Evolutionary conservation across 805 yeast genomes (phyloP).

Genomic region (Komagataella ulmi): DNA sequence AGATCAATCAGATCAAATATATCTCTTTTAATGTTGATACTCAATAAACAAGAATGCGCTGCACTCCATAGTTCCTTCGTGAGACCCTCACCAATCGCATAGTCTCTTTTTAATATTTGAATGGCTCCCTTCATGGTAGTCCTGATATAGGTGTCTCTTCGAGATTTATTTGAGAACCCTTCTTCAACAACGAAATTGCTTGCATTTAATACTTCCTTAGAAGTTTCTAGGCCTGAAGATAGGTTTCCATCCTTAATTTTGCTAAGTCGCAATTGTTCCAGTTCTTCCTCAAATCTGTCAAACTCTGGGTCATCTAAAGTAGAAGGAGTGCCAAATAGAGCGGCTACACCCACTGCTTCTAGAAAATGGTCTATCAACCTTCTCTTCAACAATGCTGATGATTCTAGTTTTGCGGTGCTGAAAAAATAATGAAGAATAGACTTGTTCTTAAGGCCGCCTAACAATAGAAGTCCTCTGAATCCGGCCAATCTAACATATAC

Average conservation of each 20-base stretch:
- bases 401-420: conserved; percentile 39
- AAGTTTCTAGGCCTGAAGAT: not conserved
- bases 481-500: conserved; percentile 52
- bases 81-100: conserved; percentile 43
- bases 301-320: conserved; percentile 57
- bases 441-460: conserved; percentile 69
- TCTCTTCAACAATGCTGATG: conserved; percentile 35
- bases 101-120: conserved; percentile 47
- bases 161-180: conserved; percentile 25
- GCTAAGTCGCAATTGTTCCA: conserved; percentile 1
- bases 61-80: conserved; percentile 53
- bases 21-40: conserved; percentile 45
- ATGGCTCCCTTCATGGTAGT: conserved; percentile 53
- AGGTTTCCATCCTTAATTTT: conserved; percentile 5
- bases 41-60: conserved; percentile 45
- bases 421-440: conserved; percentile 50
- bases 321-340: conserved; percentile 46
- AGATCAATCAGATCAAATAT: conserved; percentile 56
- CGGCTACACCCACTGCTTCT: conserved; percentile 49
- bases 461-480: conserved; percentile 48
- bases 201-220: conserved; percentile 9
- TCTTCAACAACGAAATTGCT: conserved; percentile 41
- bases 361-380: conserved; percentile 33
- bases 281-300: conserved; percentile 4
- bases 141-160: conserved; percentile 57